These are phyloP conservation scores for Glycine tomentella DNA, from an alignment of 306 rosid genomes.

Conservation along the genomic window DNA sequence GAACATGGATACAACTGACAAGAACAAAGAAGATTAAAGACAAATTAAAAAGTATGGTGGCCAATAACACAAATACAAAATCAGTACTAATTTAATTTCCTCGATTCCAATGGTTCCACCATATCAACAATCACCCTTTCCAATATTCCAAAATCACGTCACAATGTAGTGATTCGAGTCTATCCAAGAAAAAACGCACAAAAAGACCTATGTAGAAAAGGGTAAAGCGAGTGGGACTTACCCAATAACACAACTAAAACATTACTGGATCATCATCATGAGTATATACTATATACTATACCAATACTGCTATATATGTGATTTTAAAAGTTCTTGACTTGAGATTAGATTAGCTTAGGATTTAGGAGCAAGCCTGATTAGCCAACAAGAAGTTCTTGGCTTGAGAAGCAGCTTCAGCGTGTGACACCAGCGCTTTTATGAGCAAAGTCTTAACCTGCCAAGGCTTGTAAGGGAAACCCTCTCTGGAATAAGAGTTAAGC, in stretches of 20 bases:
- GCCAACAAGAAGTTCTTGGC: constrained; percentile 68
- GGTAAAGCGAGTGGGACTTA: neutral
- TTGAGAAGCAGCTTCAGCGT: constrained; percentile 62
- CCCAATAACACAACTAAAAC: neutral
- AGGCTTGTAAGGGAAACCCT: constrained; percentile 67
- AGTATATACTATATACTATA: neutral
- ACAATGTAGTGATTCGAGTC: constrained; percentile 29
- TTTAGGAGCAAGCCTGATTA: constrained; percentile 62
- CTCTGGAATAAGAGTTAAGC: constrained; percentile 75
- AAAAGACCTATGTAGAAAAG: neutral
- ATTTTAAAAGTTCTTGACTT: too few relatives aligned
- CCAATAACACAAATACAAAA: neutral
- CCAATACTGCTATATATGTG: too few relatives aligned
- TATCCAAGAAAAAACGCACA: neutral
- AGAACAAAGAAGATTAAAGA: neutral
- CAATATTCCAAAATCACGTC: constrained; percentile 6
- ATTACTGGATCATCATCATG: neutral
- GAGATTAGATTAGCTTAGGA: constrained; percentile 17
- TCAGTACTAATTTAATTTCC: neutral
- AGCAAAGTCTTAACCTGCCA: constrained; percentile 96
- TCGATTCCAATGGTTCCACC: neutral
- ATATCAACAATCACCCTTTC: neutral
- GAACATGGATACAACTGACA: too few relatives aligned
- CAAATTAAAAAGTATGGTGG: neutral
- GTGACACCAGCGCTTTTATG: constrained; percentile 73